These are phyloP conservation scores for Fagus sylvatica DNA, from an alignment of 306 rosid genomes.

Conservation along the genomic window DNA sequence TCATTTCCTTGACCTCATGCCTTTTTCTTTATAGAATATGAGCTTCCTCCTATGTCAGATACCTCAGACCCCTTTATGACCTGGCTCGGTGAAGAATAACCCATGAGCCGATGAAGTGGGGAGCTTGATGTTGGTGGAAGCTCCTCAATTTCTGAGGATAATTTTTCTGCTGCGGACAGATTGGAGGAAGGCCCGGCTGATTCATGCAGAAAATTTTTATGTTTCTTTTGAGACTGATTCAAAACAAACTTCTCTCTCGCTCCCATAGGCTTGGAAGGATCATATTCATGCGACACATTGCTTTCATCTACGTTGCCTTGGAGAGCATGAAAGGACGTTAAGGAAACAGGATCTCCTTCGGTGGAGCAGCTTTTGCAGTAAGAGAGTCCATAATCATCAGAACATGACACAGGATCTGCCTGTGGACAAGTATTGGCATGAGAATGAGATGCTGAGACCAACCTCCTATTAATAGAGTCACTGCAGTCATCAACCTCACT, in stretches of 20 bases:
- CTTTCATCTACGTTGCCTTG: conserved; percentile 28
- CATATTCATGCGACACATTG: conserved; percentile 24
- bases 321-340: conserved; percentile 31
- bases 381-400: conserved; percentile 56
- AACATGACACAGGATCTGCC: conserved; percentile 54
- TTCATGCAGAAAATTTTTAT: conserved; percentile 19
- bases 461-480: conserved; percentile 28
- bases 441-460: conserved; percentile 41
- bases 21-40: conserved; percentile 27
- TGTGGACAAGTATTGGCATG: conserved; percentile 34
- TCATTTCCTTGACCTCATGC: conserved; percentile 16
- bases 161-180: conserved; percentile 24
- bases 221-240: conserved; percentile 34
- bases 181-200: conserved; percentile 36
- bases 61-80: conserved; percentile 48
- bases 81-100: conserved; percentile 73
- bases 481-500: conserved; percentile 36
- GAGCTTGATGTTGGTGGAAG: conserved; percentile 37
- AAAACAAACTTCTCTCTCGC: conserved; percentile 36
- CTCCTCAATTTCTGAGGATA: conserved; percentile 42
- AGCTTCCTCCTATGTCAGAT: conserved; percentile 31
- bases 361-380: conserved; percentile 57
- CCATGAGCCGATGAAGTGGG: conserved; percentile 83
- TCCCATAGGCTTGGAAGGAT: conserved; percentile 24
- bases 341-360: conserved; percentile 46